Evolutionary conservation across 306 rosid species (phyloP).

Genomic region (Dicorynia guianensis): DNA sequence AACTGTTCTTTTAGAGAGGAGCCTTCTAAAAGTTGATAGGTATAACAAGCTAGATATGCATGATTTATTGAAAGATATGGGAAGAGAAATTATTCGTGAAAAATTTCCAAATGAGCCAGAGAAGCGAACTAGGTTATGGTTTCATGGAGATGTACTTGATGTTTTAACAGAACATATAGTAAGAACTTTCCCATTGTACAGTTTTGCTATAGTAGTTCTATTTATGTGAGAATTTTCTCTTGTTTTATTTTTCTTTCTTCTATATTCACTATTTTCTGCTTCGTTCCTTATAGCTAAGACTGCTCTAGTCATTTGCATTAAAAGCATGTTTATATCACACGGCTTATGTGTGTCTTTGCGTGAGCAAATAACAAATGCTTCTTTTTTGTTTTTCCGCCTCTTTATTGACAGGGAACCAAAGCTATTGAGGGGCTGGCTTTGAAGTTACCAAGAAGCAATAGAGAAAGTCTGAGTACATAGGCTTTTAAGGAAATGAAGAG

Average conservation of each 20-base stretch:
- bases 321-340: not conserved
- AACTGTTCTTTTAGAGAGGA: not conserved
- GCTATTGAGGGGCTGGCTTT: slow-evolving; percentile 41
- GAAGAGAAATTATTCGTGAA: not conserved
- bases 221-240: not conserved
- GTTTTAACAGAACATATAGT: not conserved
- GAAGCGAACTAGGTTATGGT: not conserved
- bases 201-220: not conserved
- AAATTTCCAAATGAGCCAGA: not conserved
- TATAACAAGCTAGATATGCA: slow-evolving; percentile 4
- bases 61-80: slow-evolving; percentile 4
- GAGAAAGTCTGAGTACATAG: not conserved
- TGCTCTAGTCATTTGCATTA: too few species aligned
- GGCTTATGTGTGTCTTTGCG: not conserved
- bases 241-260: not conserved
- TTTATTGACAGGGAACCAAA: slow-evolving; percentile 36
- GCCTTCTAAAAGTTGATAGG: not conserved
- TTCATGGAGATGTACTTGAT: not conserved
- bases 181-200: not conserved
- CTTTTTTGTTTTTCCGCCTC: not conserved
- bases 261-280: not conserved
- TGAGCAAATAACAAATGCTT: not conserved
- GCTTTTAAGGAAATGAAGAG: slow-evolving; percentile 42
- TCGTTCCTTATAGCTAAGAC: not conserved
- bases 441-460: not conserved